Percentiles rank a stretch among this genome's conserved stretches.
Conservation (phyloP, 805 yeast species). For the Nakazawaea populi region DNA sequence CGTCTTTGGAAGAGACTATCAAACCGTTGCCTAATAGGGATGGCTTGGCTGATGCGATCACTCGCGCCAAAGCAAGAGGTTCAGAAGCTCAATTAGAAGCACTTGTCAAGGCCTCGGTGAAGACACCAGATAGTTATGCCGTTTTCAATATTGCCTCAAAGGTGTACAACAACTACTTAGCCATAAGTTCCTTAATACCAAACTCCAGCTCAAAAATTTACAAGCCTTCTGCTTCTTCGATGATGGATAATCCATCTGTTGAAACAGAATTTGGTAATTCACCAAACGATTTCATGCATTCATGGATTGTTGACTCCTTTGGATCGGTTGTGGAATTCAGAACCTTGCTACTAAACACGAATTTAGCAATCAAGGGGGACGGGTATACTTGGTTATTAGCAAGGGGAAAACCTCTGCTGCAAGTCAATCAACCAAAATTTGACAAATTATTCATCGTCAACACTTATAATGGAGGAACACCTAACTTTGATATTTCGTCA, state of each 20-base stretch:
- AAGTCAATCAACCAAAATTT: conserved; percentile 16
- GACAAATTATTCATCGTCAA: conserved; percentile 62
- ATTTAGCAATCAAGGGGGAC: conserved; percentile 73
- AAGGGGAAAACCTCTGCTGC: conserved; percentile 21
- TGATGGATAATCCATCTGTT: conserved; percentile 39
- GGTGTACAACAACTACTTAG: conserved; percentile 43
- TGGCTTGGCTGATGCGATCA: conserved; percentile 20
- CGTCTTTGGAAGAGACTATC: conserved; percentile 32
- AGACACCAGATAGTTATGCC: conserved; percentile 37
- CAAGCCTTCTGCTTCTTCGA: conserved; percentile 23
- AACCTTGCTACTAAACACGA: conserved; percentile 62
- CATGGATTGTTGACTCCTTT: conserved; percentile 55
- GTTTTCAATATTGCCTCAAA: conserved; percentile 40
- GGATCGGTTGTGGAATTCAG: conserved; percentile 76
- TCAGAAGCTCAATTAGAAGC: conserved; percentile 18
- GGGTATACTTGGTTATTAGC: conserved; percentile 91
- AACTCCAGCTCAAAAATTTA: conserved; percentile 14
- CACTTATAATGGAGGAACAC: conserved; percentile 88
- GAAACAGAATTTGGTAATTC: conserved; percentile 21
- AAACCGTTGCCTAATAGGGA: conserved; percentile 22
- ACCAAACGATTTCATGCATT: conserved; percentile 27
- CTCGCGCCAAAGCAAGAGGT: conserved; percentile 4
- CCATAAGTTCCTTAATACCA: conserved; percentile 36
- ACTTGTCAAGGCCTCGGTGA: conserved; percentile 35
- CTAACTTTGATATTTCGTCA: conserved; percentile 53